Evolutionary conservation across 1,139 yeast genomes (phyloP).

Genomic region (Pichia sp.): DNA sequence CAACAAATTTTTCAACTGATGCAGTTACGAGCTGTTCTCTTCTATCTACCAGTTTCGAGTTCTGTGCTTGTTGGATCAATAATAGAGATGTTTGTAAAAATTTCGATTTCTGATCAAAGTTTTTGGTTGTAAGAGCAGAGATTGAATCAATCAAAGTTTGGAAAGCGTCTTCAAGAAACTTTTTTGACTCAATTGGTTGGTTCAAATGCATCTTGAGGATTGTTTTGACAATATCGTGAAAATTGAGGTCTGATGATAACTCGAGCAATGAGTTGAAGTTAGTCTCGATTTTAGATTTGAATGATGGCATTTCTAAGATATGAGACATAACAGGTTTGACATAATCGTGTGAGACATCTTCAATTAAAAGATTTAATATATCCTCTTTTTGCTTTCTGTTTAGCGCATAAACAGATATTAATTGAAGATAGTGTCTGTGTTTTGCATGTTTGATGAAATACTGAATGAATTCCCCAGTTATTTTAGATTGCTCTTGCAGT

Average conservation of each 20-base stretch:
- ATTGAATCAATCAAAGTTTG: too few relatives aligned
- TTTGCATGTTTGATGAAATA: slow-evolving; percentile 2
- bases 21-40: too few relatives aligned
- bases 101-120: too few relatives aligned
- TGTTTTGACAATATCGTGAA: slow-evolving; percentile 14
- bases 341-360: slow-evolving; percentile 19
- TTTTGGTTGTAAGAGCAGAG: too few relatives aligned
- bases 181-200: slow-evolving; percentile 9
- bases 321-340: slow-evolving; percentile 25
- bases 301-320: slow-evolving; percentile 37
- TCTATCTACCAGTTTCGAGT: too few relatives aligned
- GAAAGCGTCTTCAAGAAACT: slow-evolving; percentile 4
- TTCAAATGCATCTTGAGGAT: slow-evolving; percentile 12
- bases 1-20: too few relatives aligned
- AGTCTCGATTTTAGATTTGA: slow-evolving; percentile 41
- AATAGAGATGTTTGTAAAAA: too few relatives aligned
- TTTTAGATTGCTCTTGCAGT: slow-evolving; percentile 38
- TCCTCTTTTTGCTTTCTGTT: slow-evolving; percentile 34
- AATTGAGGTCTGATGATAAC: slow-evolving; percentile 15
- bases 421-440: slow-evolving; percentile 13
- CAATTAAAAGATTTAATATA: slow-evolving; percentile 30
- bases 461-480: slow-evolving; percentile 27
- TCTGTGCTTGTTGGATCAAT: too few relatives aligned
- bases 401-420: slow-evolving; percentile 44
- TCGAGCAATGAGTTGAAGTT: slow-evolving; percentile 26